Base-by-base conservation (phyloP, 2,329 filamentous ascomycete genomes). In the Colletotrichum melonis region DNA sequence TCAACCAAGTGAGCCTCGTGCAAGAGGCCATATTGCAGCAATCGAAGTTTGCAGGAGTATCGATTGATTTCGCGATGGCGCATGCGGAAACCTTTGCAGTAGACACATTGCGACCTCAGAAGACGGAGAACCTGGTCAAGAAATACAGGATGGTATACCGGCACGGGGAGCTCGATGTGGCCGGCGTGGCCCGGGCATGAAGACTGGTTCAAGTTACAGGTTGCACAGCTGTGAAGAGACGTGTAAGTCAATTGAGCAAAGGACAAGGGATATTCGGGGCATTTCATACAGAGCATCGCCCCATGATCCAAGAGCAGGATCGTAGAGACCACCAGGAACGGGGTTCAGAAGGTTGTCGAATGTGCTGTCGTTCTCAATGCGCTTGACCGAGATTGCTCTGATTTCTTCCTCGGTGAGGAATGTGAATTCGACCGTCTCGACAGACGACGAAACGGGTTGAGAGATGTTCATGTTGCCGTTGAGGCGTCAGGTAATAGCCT, bases 61-160 rank as follows among this genome's bases (percentile, higher is more conserved):
- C 92, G 89, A 83, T 96, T 94, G 75, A 97, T 87, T 74, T 94
- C 90, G 66, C 92, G 89, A 62, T 92, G 90, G n/a, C 92, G 88
- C 81, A 98, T 88, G 80, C 93, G 94, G 77, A 99, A 92, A 70
- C 92, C 91, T 80, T 95, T 93, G 84, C 97, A 99, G 85, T 98
- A 98, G 73, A 93, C 89, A 82, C 97, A 99, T 82, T 96, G 93
- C 67, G 94, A 93, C 77, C 95, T 92, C 24, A 99, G 88, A 58
- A 99, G 87, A 57, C 94, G 92, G 75, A 97, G 90, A 65, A 95
- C 90, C 82, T 98, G 95, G 80, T 98, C 95, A 87, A 99, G 93
- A 80, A 98, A 98, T 2, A 95, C 93, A n/a, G 96, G 94, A 82
- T 99, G 96, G 82, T 98, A 99, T 65, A 98, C 94, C 59, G 94